Evolutionary conservation across 441 rosid species (phyloP).

Genomic region (Euphorbia corollata): DNA sequence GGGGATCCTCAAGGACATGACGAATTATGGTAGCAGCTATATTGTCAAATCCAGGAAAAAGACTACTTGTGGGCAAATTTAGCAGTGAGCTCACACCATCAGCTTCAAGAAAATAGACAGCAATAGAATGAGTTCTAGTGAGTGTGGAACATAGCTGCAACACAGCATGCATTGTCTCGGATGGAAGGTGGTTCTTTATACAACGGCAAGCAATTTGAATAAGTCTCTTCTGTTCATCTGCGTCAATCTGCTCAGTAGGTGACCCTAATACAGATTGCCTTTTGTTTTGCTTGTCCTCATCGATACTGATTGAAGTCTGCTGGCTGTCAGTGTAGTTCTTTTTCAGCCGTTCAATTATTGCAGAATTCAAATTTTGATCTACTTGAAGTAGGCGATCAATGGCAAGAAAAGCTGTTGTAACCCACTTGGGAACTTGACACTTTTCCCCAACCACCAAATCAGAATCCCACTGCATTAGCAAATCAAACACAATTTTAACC

Average conservation of each 20-base stretch:
- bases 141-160: slow-evolving; percentile 89
- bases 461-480: slow-evolving; percentile 74
- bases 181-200: slow-evolving; percentile 70
- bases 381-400: slow-evolving; percentile 85
- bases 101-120: slow-evolving; percentile 79
- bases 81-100: slow-evolving; percentile 77
- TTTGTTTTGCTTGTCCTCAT: slow-evolving; percentile 64
- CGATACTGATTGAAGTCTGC: slow-evolving; percentile 47
- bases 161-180: slow-evolving; percentile 90
- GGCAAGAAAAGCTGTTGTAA: slow-evolving; percentile 91
- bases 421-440: slow-evolving; percentile 77
- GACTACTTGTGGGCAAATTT: slow-evolving; percentile 77
- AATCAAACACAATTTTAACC: slow-evolving; percentile 60
- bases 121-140: slow-evolving; percentile 71
- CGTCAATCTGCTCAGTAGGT: slow-evolving; percentile 39
- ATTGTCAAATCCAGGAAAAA: slow-evolving; percentile 90
- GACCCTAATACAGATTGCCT: slow-evolving; percentile 50
- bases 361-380: slow-evolving; percentile 70
- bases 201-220: slow-evolving; percentile 84
- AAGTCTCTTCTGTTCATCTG: slow-evolving; percentile 69
- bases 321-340: slow-evolving; percentile 36
- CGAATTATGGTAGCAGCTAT: slow-evolving; percentile 86
- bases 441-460: slow-evolving; percentile 44
- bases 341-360: slow-evolving; percentile 69
- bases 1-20: slow-evolving; percentile 95